Conservation (phyloP, 2,329 filamentous ascomycete species). For the Colletotrichum truncatum region DNA sequence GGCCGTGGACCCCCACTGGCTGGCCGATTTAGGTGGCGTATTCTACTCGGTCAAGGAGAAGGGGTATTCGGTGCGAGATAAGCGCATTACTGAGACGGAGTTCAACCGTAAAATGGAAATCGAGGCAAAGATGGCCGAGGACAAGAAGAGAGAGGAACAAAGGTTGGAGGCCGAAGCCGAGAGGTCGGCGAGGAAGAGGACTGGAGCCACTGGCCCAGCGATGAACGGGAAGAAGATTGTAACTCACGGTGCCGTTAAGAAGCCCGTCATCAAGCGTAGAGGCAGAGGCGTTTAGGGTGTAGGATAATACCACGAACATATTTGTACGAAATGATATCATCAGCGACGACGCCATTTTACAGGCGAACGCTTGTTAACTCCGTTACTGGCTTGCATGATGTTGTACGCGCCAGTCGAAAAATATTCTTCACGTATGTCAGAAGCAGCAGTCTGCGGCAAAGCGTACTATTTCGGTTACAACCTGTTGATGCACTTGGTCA, state of each 20-base stretch:
- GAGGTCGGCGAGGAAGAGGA: slow-evolving; percentile 52
- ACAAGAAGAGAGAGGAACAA: slow-evolving; percentile 75
- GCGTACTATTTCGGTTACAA: too few species aligned
- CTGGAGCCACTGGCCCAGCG: slow-evolving; percentile 31
- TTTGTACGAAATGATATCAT: neutral
- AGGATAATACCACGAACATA: neutral
- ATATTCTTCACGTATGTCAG: too few species aligned
- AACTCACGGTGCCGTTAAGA: slow-evolving; percentile 69
- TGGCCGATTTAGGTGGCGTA: slow-evolving; percentile 94
- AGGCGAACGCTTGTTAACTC: too few species aligned
- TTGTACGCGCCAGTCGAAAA: too few species aligned
- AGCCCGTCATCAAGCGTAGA: slow-evolving; percentile 65
- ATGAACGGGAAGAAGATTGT: slow-evolving; percentile 64
- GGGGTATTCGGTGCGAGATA: slow-evolving; percentile 88
- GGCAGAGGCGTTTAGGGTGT: slow-evolving; percentile 60
- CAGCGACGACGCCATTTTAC: neutral
- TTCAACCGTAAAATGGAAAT: slow-evolving; percentile 95
- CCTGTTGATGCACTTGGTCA: too few species aligned
- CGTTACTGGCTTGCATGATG: too few species aligned
- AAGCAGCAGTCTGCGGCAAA: too few species aligned
- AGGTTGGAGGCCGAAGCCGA: slow-evolving; percentile 60
- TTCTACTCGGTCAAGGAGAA: slow-evolving; percentile 99
- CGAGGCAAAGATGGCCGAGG: slow-evolving; percentile 89
- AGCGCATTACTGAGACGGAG: slow-evolving; percentile 87
- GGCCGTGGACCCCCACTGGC: slow-evolving; percentile 94